These are phyloP conservation scores for Endogone sp. DNA, from an alignment of 192 early-diverging fungal genomes.

Conservation along the genomic window DNA sequence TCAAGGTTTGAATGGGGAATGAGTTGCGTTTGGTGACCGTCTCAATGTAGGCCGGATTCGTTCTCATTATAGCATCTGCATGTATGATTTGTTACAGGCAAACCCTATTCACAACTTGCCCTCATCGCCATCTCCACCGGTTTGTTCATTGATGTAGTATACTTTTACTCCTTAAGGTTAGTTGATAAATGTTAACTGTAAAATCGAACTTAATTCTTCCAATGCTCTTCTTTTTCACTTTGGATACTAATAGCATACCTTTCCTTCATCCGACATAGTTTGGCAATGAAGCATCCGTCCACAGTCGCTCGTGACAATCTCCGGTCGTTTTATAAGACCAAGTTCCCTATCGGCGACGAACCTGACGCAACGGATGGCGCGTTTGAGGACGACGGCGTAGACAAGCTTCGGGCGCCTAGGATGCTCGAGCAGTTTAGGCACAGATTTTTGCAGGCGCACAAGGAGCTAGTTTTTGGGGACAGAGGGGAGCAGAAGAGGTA, in stretches of 20 bases:
- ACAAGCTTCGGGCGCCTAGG: not conserved
- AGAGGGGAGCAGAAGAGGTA: not conserved
- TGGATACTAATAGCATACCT: too few species aligned
- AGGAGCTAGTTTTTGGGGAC: conserved; percentile 12
- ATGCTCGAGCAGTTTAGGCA: conserved; percentile 18
- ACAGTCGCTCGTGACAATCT: conserved; percentile 46
- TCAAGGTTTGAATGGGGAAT: too few species aligned
- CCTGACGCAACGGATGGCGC: conserved; percentile 12
- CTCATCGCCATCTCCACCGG: conserved; percentile 20
- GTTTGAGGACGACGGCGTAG: not conserved
- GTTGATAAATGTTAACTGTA: not conserved
- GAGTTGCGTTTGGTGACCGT: too few species aligned
- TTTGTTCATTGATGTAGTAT: conserved; percentile 31
- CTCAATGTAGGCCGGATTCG: too few species aligned
- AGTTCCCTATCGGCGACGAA: conserved; percentile 25
- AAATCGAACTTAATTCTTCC: too few species aligned
- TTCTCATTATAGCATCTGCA: too few species aligned
- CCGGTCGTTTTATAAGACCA: conserved; percentile 45
- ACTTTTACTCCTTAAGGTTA: conserved; percentile 35
- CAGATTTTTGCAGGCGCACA: conserved; percentile 18
- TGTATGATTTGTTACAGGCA: conserved; percentile 16
- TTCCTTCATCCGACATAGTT: conserved; percentile 21
- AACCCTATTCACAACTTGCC: conserved; percentile 32
- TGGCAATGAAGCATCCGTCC: conserved; percentile 48
- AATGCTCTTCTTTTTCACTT: too few species aligned